Evolutionary conservation across 1,284 basidiomycete genomes (phyloP), one percentile per base, ranked within the genome.

Genomic region (Trametes polyzona): DNA sequence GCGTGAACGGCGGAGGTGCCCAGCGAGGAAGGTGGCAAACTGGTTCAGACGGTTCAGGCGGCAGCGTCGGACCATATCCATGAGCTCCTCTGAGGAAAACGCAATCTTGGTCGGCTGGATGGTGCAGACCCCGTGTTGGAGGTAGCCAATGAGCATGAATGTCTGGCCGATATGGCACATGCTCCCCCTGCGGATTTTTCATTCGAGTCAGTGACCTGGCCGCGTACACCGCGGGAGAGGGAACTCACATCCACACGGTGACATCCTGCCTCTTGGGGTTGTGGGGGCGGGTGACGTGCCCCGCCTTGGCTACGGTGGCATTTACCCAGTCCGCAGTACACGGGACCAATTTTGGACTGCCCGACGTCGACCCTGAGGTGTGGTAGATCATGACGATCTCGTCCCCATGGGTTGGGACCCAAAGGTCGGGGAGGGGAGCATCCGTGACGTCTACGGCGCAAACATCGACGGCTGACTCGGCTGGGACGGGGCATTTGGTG

Each of bases 31-130:
- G 1, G 85, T 77, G 5, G 83, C 78, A 64, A 91, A 92, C 66
- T 88, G 86, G 67, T 85, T 86, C 6, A 92, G 73, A 44, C 87
- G 83, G 67, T 89, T 92, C 36, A 92, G 79, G 9, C 80, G 76
- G 63, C 86, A 87, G 47, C 68, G 63, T 12, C 62, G 59, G 36
- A 71, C 60, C 67, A 70, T 70, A 54, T 67, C 67, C 24, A 68
- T 36, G 32, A 72, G 62, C 46, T 72, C 70, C 19, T 62, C 58
- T 11, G 69, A 67, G 10, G 67, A 64, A 55, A 72, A 71, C 17
- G 68, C 64, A 43, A 70, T 65, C 56, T 60, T 58, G 17, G 69
- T 68, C 27, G 70, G 69, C 49, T 70, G 68, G 17, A 72, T 78
- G 30, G 67, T 67, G 61, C 69, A 71, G 16, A 69, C 63, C 8